Evolutionary conservation across 805 yeast species (phyloP), one percentile per base, ranked within the genome.

Genomic region (Hanseniaspora meyeri): DNA sequence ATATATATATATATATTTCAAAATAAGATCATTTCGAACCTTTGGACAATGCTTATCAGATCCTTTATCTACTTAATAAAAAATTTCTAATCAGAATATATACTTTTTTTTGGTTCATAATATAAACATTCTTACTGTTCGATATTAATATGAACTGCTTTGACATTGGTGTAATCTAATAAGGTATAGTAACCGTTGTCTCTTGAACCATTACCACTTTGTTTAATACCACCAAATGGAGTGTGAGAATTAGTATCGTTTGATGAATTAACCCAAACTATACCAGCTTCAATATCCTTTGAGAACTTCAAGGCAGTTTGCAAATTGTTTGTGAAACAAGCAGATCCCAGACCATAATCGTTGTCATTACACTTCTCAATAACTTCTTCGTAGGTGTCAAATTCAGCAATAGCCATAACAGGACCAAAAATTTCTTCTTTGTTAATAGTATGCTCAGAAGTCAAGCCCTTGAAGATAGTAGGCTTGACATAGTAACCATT

Each of bases 221-320:
- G 72, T 67, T 82, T 82, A 40, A 80, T 81, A 65, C 87, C 87
- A 49, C 87, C 87, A 60, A 82, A 82, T 55, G 87, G 87, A 59
- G 78, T 71, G 65, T 77, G 77, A 53, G 74, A 69, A 61, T 79
- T 80, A 11, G 77, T 73, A 59, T 78, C 81, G 63, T 80, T 80
- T 60, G 79, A 78, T 0, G 81, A 74, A 67, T 80, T 80, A 62
- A 80, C 74, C 80, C 81, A 80, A 46, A 79, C 76, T 73, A 75
- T 75, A 57, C 78, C 78, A 4, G 76, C 67, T 62, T 74, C 74
- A 43, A 74, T 62, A 27, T 69, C 70, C n/a, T 66, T 63, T 3
- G 77, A 75, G 56, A 74, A 64, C 16, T 60, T 62, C 62, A 72
- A 74, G 1, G 76, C 76, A 58, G 65, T 67, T 3, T 65, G 65